Base-by-base conservation (phyloP, 768 basidiomycete species). In the Boletus tylopilopsis region DNA sequence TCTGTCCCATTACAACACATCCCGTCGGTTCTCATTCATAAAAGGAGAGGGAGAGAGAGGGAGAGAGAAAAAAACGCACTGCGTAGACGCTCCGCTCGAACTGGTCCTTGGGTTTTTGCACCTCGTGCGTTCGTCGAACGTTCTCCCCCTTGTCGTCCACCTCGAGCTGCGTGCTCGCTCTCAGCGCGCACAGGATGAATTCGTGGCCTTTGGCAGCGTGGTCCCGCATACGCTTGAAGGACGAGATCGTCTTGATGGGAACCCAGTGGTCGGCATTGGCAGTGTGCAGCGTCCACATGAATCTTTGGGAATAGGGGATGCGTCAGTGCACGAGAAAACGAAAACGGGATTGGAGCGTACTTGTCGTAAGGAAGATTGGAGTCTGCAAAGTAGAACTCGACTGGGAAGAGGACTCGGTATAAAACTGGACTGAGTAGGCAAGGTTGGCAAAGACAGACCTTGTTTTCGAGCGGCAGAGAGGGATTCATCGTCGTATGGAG, bases 301-400 rank as follows among this genome's bases (percentile, higher is more conserved):
- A 96, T 71, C 91, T 93, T 38, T 35, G 7, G 1, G 21, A 41
- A 41, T n/a, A n/a, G n/a, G n/a, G 6, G 21, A 38, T 2, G 16
- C 15, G 39, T 47, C 21, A 42, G 44, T 35, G n/a, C n/a, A 11
- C 7, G 19, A 45, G 39, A 38, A 15, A 29, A 33, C 0, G 15
- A 12, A 27, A 36, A 33, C 32, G 42, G 19, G 49, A 7, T 23
- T 6, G 25, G 25, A 35, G 24, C 76, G 23, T 60, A 87, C 87
- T 82, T 88, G 76, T 93, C 90, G 56, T 81, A 93, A 2, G 94
- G 94, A 45, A 98, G 79, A 70, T 97, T 96, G n/a, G 92, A 80
- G 69, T 95, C 93, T 44, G 89, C 89, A 70, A 98, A 94, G 75
- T 97, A 96, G 70, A 96, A 97, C 65, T 94, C 90, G 61, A 95